Conservation (phyloP, 1,284 basidiomycete genomes). For the Macrocystidia cucumis region DNA sequence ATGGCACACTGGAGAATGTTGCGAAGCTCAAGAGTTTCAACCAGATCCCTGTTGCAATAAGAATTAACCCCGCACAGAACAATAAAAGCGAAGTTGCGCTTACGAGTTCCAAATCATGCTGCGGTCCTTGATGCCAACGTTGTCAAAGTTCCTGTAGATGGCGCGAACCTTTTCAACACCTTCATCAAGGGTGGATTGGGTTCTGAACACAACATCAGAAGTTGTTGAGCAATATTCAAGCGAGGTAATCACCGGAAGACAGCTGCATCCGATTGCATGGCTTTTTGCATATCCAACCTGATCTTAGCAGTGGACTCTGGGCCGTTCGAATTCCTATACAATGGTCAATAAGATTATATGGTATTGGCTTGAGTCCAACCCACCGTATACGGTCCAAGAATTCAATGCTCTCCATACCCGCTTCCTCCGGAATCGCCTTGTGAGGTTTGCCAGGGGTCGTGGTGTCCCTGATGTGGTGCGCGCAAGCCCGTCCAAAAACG, state of each 20-base stretch:
- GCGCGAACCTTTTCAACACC: constrained; percentile 84
- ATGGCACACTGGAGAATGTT: constrained; percentile 94
- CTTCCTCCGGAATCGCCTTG: constrained; percentile 82
- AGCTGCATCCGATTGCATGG: constrained; percentile 93
- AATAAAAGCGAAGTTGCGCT: constrained; percentile 13
- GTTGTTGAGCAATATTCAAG: background rate
- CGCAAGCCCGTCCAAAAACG: constrained; percentile 97
- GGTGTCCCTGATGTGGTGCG: constrained; percentile 95
- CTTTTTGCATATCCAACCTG: constrained; percentile 95
- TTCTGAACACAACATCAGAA: constrained; percentile 55
- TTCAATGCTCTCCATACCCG: constrained; percentile 83
- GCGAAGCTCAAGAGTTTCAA: constrained; percentile 95
- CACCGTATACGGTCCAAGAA: constrained; percentile 86
- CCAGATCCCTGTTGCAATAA: constrained; percentile 62
- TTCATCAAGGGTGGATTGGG: constrained; percentile 85
- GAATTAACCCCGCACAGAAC: constrained; percentile 1
- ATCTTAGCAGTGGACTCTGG: constrained; percentile 86
- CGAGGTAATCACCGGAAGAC: constrained; percentile 61
- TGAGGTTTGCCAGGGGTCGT: constrained; percentile 88
- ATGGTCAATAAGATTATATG: constrained; percentile 1
- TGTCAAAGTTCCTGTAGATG: constrained; percentile 84
- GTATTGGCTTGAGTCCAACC: constrained; percentile 5
- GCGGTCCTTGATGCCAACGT: constrained; percentile 95
- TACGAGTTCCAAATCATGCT: constrained; percentile 99
- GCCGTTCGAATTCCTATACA: constrained; percentile 65